A percentile compares a stretch with the other conserved stretches of the same genome.
These are phyloP conservation scores for Babesia sp. DNA, from an alignment of 169 alveolate species.

Conservation along the genomic window DNA sequence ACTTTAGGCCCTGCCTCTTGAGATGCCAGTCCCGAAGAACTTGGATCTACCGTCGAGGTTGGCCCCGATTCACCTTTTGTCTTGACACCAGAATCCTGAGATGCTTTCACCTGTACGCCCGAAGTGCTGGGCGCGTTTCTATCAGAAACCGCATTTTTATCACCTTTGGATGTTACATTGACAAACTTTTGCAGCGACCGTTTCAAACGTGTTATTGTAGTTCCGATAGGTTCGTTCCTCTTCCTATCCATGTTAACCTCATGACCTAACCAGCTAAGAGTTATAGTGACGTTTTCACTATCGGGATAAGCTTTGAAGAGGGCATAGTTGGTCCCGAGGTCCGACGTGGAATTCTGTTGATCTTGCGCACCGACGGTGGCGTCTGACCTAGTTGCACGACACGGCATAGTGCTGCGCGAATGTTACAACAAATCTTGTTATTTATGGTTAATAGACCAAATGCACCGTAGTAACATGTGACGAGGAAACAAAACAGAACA, in stretches of 20 bases:
- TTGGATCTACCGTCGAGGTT: background rate
- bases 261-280: conserved; percentile 30
- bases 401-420: background rate
- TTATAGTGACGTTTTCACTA: conserved; percentile 26
- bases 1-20: background rate
- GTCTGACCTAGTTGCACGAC: background rate
- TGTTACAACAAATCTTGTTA: background rate
- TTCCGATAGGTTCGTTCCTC: conserved; percentile 24
- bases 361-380: background rate
- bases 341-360: background rate
- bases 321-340: conserved; percentile 32
- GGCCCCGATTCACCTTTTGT: background rate
- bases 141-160: background rate
- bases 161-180: background rate
- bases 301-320: conserved; percentile 27
- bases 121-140: too few relatives aligned
- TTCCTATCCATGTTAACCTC: conserved; percentile 46
- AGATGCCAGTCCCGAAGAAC: background rate
- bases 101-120: background rate
- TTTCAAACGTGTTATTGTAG: conserved; percentile 45
- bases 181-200: conserved; percentile 27
- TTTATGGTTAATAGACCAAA: too few relatives aligned
- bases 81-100: background rate
- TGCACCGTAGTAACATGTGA: too few relatives aligned
- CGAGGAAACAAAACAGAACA: too few relatives aligned